Evolutionary conservation across 768 basidiomycete genomes (phyloP), one percentile per base, ranked within the genome.

Genomic region (Podaxis sp.): DNA sequence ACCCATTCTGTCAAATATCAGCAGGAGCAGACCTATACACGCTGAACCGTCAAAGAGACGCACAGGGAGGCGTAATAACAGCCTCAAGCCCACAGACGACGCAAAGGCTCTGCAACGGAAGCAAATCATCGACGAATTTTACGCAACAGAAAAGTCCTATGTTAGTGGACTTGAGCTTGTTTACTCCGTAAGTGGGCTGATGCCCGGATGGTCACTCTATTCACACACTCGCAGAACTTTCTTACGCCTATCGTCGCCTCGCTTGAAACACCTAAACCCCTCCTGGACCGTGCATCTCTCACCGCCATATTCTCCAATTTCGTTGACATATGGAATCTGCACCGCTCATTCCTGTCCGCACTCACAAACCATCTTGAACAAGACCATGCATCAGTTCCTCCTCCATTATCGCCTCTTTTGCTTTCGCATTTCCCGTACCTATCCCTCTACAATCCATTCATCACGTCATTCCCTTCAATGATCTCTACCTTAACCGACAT

Each of bases 291-390:
- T 59, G 72, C 82, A 2, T 81, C 85, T 48, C 80, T 94, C 60
- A 89, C 87, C 0, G 79, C 85, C 11, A 77, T 93, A 37, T 95
- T 95, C 72, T 89, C 89, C 63, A 93, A 93, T 71, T 93, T 94
- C 64, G 87, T 93, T 68, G 92, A 94, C 72, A 93, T 95, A 36
- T 93, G 89, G 92, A 93, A 92, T 67, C 79, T 92, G 46, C 91
- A 93, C 72, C 88, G 83, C 55, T 83, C 88, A 1, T 88, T 93
- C 72, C 84, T 86, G 61, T 75, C 81, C 5, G 81, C 86, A 1
- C 78, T 93, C 28, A 78, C 82, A 6, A 71, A 74, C 44, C 75
- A 82, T 52, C 61, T 79, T 64, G 63, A 68, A 14, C 46, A 61
- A 64, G 36, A 67, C 66, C 61, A 72, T 61, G 66, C 71, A 55